These are phyloP conservation scores for Paecilomyces sp. DNA, from an alignment of 2,329 filamentous ascomycete species.

Conservation along the genomic window DNA sequence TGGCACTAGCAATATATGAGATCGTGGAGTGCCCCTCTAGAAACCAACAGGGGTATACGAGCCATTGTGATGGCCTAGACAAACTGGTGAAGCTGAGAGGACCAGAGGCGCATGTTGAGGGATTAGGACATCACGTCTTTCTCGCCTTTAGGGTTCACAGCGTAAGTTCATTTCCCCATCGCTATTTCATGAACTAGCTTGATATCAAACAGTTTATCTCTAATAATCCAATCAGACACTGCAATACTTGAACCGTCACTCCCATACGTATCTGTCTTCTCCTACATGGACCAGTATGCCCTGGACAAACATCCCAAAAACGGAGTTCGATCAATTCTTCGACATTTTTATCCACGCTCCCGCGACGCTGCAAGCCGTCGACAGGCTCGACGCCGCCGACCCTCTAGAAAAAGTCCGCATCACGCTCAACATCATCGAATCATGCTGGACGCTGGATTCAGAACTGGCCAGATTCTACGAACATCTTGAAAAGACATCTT, in stretches of 20 bases:
- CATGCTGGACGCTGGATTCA: slow-evolving; percentile 22
- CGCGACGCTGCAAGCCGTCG: slow-evolving; percentile 13
- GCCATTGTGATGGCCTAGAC: slow-evolving; percentile 24
- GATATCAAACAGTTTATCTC: too few relatives aligned
- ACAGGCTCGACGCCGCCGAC: slow-evolving; percentile 8
- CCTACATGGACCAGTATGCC: slow-evolving; percentile 24
- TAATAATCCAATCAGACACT: slow-evolving; percentile 17
- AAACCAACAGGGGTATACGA: slow-evolving; percentile 21
- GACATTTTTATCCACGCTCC: slow-evolving; percentile 23
- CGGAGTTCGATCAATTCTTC: slow-evolving; percentile 17
- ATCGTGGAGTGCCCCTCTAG: slow-evolving; percentile 26
- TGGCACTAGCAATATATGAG: slow-evolving; percentile 29
- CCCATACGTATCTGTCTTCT: slow-evolving; percentile 19
- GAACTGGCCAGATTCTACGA: slow-evolving; percentile 17
- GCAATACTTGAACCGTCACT: slow-evolving; percentile 15
- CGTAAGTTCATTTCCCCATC: slow-evolving; percentile 4
- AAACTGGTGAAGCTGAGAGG: slow-evolving; percentile 26
- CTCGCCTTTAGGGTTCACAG: slow-evolving; percentile 20
- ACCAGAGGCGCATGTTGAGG: slow-evolving; percentile 21
- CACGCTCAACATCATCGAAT: slow-evolving; percentile 11
- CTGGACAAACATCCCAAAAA: slow-evolving; percentile 19
- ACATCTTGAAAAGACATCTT: slow-evolving; percentile 11
- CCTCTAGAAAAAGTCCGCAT: slow-evolving; percentile 8
- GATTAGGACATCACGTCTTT: slow-evolving; percentile 26
- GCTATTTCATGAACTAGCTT: not conserved